Evolutionary conservation across 257 asterid species (phyloP).

Genomic region (Sherardia arvensis): DNA sequence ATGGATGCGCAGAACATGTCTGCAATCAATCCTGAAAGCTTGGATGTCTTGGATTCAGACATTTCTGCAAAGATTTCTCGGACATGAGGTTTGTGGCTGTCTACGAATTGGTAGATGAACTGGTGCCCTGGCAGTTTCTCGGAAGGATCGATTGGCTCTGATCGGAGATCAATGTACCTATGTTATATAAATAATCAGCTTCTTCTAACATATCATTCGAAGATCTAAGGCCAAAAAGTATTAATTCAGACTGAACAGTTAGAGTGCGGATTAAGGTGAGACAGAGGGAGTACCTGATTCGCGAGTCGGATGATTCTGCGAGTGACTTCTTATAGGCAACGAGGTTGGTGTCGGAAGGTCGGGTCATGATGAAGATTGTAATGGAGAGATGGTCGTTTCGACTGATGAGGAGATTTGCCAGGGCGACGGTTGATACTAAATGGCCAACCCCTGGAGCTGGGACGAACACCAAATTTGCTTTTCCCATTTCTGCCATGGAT

Average conservation of each 20-base stretch:
- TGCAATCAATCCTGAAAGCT: slow-evolving; percentile 27
- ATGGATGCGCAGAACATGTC: slow-evolving; percentile 54
- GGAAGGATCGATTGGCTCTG: background rate
- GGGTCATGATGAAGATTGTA: background rate
- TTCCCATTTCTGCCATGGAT: background rate
- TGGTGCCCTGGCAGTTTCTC: background rate
- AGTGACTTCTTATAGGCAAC: background rate
- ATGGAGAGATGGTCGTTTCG: background rate
- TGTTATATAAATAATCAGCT: background rate
- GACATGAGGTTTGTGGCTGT: slow-evolving; percentile 14
- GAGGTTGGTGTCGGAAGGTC: background rate
- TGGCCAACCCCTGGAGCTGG: background rate
- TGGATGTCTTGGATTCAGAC: slow-evolving; percentile 1
- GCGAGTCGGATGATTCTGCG: background rate
- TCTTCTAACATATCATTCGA: background rate
- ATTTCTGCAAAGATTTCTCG: slow-evolving; percentile 24
- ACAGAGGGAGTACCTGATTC: background rate
- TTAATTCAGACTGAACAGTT: too few relatives aligned
- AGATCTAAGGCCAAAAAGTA: too few relatives aligned
- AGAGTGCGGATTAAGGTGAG: too few relatives aligned
- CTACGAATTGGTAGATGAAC: slow-evolving; percentile 9
- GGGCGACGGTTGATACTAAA: background rate
- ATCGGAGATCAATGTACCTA: background rate
- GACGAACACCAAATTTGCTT: background rate
- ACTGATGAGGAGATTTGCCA: background rate